Percentiles rank a stretch among this genome's conserved stretches.
Conservation (phyloP, 768 basidiomycete genomes). For the Leucosporidium scottii region DNA sequence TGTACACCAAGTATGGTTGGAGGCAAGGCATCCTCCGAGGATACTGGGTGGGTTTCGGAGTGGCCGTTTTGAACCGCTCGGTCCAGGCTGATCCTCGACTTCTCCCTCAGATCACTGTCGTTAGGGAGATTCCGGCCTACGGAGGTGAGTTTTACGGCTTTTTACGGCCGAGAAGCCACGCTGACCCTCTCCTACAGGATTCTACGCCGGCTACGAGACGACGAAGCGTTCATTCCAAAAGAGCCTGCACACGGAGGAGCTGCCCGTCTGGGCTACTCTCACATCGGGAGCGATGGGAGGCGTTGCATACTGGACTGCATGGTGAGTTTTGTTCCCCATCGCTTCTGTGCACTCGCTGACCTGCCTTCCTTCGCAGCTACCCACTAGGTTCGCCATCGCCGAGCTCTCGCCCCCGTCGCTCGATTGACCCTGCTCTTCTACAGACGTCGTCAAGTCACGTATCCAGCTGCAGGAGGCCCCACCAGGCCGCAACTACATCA, state of each 20-base stretch:
- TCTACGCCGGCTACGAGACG: slow-evolving; percentile 70
- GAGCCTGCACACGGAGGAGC: slow-evolving; percentile 42
- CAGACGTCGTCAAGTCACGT: slow-evolving; percentile 33
- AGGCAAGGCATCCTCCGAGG: slow-evolving; percentile 87
- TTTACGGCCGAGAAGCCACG: not conserved
- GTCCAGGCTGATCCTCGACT: too few species aligned
- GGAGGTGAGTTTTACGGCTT: slow-evolving; percentile 39
- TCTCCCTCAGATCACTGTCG: slow-evolving; percentile 64
- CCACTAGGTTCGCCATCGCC: slow-evolving; percentile 13
- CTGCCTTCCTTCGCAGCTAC: slow-evolving; percentile 10
- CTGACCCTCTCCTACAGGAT: slow-evolving; percentile 14
- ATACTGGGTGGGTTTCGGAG: slow-evolving; percentile 63
- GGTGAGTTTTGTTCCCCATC: slow-evolving; percentile 55
- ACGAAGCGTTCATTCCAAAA: slow-evolving; percentile 68
- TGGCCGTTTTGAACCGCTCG: not conserved
- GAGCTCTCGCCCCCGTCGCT: not conserved
- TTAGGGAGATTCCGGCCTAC: slow-evolving; percentile 91
- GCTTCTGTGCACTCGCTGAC: slow-evolving; percentile 43
- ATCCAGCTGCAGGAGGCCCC: slow-evolving; percentile 37
- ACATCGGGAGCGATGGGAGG: slow-evolving; percentile 55
- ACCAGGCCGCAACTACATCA: slow-evolving; percentile 35
- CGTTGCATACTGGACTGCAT: slow-evolving; percentile 88
- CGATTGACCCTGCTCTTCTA: not conserved
- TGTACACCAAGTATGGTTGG: slow-evolving; percentile 83
- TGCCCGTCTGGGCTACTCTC: slow-evolving; percentile 79